Percentiles rank a stretch among this genome's conserved stretches.
These are phyloP conservation scores for Cairneyella variabilis DNA, from an alignment of 495 filamentous ascomycete genomes.

Conservation along the genomic window DNA sequence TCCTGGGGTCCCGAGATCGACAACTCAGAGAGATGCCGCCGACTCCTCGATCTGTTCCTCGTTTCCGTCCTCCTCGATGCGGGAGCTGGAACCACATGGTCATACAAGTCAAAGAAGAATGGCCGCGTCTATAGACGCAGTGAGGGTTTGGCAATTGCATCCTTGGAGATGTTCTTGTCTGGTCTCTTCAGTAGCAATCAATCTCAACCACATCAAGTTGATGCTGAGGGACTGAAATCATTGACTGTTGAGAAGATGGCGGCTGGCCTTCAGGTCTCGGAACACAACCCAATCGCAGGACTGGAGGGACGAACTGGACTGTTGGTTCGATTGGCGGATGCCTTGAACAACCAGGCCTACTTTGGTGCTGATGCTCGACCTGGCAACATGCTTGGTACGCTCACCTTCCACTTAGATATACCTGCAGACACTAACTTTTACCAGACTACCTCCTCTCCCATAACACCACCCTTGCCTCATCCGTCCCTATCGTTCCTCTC, in stretches of 20 bases:
- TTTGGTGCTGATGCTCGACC: slow-evolving; percentile 85
- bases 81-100: slow-evolving; percentile 79
- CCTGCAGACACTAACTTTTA: neutral
- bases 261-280: slow-evolving; percentile 77
- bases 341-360: slow-evolving; percentile 75
- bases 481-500: slow-evolving; percentile 81
- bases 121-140: slow-evolving; percentile 80
- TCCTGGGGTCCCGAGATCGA: slow-evolving; percentile 55
- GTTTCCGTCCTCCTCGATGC: slow-evolving; percentile 90
- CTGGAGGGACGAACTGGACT: slow-evolving; percentile 83
- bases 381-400: slow-evolving; percentile 89
- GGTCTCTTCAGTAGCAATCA: slow-evolving; percentile 87
- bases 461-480: slow-evolving; percentile 79
- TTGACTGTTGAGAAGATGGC: slow-evolving; percentile 72
- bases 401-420: neutral
- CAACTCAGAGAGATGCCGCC: slow-evolving; percentile 65
- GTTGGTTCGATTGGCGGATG: slow-evolving; percentile 68
- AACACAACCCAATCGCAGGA: slow-evolving; percentile 79
- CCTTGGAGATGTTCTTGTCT: slow-evolving; percentile 94
- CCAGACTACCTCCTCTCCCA: slow-evolving; percentile 91
- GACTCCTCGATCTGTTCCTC: slow-evolving; percentile 80
- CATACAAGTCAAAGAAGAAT: slow-evolving; percentile 87
- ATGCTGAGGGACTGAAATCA: slow-evolving; percentile 72
- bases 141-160: slow-evolving; percentile 90
- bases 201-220: slow-evolving; percentile 81